Conservation (phyloP, 2,329 filamentous ascomycete species). For the Diaporthe batatas region DNA sequence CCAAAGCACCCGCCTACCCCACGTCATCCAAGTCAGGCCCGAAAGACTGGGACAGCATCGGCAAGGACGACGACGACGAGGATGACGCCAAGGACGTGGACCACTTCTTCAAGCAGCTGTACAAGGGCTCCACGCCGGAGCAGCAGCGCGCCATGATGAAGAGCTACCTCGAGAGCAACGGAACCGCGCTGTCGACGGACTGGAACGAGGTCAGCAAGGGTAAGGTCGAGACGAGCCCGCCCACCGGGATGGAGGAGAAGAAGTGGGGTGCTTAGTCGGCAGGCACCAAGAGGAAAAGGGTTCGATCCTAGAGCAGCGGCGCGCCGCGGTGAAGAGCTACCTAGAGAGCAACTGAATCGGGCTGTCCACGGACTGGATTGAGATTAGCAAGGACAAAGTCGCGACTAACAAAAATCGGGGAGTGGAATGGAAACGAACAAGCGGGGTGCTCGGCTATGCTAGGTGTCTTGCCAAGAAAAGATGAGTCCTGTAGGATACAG, state of each 20-base stretch:
- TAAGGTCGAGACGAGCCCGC: conserved; percentile 79
- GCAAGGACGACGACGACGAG: conserved; percentile 65
- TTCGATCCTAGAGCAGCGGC: no score
- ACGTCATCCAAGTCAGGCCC: conserved; percentile 86
- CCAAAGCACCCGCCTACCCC: conserved; percentile 75
- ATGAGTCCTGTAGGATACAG: no score
- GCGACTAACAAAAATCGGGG: no score
- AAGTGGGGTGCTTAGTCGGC: conserved; percentile 64
- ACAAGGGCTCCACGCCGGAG: conserved; percentile 81
- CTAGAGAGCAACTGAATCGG: no score
- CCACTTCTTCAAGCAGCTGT: conserved; percentile 91
- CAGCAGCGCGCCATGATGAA: conserved; percentile 97
- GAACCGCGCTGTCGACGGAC: conserved; percentile 91
- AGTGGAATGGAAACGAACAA: no score
- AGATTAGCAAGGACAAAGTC: no score
- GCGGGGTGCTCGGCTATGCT: no score
- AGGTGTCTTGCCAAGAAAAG: no score
- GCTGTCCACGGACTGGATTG: no score
- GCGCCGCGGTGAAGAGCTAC: no score
- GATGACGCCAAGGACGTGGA: conserved; percentile 77
- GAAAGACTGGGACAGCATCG: conserved; percentile 93
- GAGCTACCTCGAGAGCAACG: conserved; percentile 93
- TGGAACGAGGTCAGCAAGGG: conserved; percentile 85
- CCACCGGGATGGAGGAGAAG: conserved; percentile 83
- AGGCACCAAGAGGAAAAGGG: no score